Conservation (phyloP, 805 yeast species). For the Saturnispora diversa region DNA sequence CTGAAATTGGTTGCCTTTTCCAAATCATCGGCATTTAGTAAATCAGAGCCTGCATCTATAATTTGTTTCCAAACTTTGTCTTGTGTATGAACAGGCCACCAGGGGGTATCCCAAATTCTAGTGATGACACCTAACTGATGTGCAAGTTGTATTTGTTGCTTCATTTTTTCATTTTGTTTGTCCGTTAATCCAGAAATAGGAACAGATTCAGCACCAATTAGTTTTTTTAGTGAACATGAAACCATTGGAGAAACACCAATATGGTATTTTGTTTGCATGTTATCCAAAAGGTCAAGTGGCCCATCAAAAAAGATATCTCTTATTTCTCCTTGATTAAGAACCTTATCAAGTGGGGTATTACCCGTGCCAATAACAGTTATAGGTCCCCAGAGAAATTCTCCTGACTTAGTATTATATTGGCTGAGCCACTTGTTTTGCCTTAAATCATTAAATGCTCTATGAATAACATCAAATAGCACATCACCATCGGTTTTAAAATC, state of each 20-base stretch:
- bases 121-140: conserved; percentile 46
- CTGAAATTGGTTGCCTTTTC: conserved; percentile 17
- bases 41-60: conserved; percentile 42
- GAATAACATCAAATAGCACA: conserved; percentile 40
- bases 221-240: conserved; percentile 24
- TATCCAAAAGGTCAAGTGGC: conserved; percentile 31
- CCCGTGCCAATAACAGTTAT: conserved; percentile 62
- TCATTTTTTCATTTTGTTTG: conserved; percentile 28
- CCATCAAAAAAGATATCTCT: conserved; percentile 46
- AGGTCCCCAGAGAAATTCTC: conserved; percentile 40
- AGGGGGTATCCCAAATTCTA: conserved; percentile 65
- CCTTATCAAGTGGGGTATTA: conserved; percentile 41
- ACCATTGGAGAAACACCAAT: conserved; percentile 30
- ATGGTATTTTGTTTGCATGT: conserved; percentile 4
- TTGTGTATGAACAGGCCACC: conserved; percentile 49
- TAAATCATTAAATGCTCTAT: conserved; percentile 39
- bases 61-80: conserved; percentile 43
- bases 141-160: conserved; percentile 32
- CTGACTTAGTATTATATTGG: conserved; percentile 33
- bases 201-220: conserved; percentile 20
- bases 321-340: conserved; percentile 19
- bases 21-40: conserved; percentile 57
- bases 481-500: conserved; percentile 57
- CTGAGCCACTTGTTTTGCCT: conserved; percentile 44
- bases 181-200: conserved; percentile 28